Conservation (phyloP, 1,284 basidiomycete genomes). For the Pseudozyma thailandica region DNA sequence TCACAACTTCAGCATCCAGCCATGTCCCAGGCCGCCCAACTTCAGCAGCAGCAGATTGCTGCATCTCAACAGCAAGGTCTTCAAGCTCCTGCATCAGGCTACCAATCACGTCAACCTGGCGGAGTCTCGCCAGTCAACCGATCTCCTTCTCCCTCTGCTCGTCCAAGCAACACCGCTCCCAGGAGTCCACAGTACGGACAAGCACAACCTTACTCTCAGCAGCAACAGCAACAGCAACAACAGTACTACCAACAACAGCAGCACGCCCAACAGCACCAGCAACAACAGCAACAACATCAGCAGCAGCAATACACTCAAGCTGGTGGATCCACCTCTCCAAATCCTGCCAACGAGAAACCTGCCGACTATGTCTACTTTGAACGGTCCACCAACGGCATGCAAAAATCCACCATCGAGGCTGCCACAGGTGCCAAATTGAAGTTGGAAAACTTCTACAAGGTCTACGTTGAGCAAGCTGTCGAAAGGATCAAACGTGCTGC, state of each 20-base stretch:
- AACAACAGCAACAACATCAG: slow-evolving; percentile 31
- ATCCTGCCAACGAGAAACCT: slow-evolving; percentile 68
- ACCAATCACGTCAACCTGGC: slow-evolving; percentile 13
- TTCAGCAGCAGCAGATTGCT: slow-evolving; percentile 61
- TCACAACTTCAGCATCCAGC: slow-evolving; percentile 62
- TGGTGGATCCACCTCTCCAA: slow-evolving; percentile 38
- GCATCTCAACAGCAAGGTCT: slow-evolving; percentile 46
- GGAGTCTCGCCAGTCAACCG: slow-evolving; percentile 34
- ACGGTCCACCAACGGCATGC: slow-evolving; percentile 83
- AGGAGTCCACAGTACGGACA: slow-evolving; percentile 41
- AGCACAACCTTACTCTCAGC: slow-evolving; percentile 40
- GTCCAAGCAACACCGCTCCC: slow-evolving; percentile 30
- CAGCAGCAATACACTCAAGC: slow-evolving; percentile 31
- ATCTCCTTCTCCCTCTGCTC: slow-evolving; percentile 46
- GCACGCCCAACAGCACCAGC: slow-evolving; percentile 30
- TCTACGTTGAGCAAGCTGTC: slow-evolving; percentile 89
- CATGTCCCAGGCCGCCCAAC: slow-evolving; percentile 59
- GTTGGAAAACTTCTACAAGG: slow-evolving; percentile 96
- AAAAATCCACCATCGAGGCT: slow-evolving; percentile 86
- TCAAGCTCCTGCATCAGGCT: slow-evolving; percentile 41
- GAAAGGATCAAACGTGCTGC: slow-evolving; percentile 90
- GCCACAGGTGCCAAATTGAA: slow-evolving; percentile 96
- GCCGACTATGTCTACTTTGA: slow-evolving; percentile 94
- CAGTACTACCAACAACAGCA: slow-evolving; percentile 23
- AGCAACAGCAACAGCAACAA: slow-evolving; percentile 25